Base-by-base conservation (phyloP, 352 stramenopile genomes). In the Thalassiosira mediterranea region DNA sequence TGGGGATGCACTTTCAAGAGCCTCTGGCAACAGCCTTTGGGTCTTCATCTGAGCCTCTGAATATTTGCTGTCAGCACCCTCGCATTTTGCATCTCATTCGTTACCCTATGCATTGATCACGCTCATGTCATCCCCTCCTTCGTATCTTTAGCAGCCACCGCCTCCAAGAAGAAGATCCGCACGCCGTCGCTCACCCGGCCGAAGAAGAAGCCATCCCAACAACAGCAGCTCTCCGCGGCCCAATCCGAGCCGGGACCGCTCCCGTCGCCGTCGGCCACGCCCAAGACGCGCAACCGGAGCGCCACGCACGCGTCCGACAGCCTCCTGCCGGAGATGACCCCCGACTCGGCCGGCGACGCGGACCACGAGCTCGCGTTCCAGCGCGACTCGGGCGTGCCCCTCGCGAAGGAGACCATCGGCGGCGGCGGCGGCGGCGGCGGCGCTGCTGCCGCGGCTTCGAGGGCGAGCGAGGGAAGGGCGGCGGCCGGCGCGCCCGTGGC, bases 101-200 rank as follows among this genome's bases (percentile, higher is more conserved):
- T n/a, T n/a, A n/a, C n/a, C n/a, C n/a, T n/a, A n/a, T n/a, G n/a
- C n/a, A n/a, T n/a, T n/a, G n/a, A n/a, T n/a, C n/a, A n/a, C n/a
- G n/a, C n/a, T n/a, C n/a, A n/a, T n/a, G n/a, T n/a, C n/a, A n/a
- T n/a, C n/a, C n/a, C n/a, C n/a, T n/a, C n/a, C n/a, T n/a, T n/a
- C n/a, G n/a, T n/a, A n/a, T n/a, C n/a, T n/a, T n/a, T n/a, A n/a
- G n/a, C n/a, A n/a, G n/a, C n/a, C n/a, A n/a, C n/a, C n/a, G n/a
- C n/a, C n/a, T n/a, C n/a, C n/a, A 72, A 60, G 53, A 79, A 79
- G 25, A 81, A 81, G 53, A 57, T 72, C 28, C 68, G 63, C 25
- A 76, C 72, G 19, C 72, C 72, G n/a, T 73, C 56, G 5, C 37
- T 81, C 11, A 76, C 72, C 2, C 59, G 70, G 31, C 37, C 23